Evolutionary conservation across 768 basidiomycete species (phyloP), one percentile per base, ranked within the genome.

Genomic region (Panaeolus papilionaceus): DNA sequence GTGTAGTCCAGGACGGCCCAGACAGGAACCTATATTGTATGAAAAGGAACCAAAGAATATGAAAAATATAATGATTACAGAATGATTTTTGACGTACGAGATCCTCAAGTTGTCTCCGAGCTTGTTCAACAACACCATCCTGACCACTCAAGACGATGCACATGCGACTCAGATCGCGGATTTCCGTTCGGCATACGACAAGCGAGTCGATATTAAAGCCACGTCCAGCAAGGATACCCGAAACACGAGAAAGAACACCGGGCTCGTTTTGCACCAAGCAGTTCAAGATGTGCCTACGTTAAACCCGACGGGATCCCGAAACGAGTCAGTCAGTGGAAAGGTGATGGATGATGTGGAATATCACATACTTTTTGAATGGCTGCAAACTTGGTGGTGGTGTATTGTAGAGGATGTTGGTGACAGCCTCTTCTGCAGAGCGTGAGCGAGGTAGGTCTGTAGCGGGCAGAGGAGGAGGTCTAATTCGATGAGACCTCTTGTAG

Each of bases 1-100:
- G 97, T 98, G 78, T 99, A 99, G 80, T 99, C 96, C 68, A 99
- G 85, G 38, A 99, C 98, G 37, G 97, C 98, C 98, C 98, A 99
- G 4, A 99, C 98, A 62, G 97, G 98, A 33, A 99, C 96, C 97
- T 98, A 66, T 45, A 61, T 26, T 39, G 44, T 37, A 40, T 11
- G 49, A 42, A 23, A 26, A 26, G 26, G 4, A 14, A 33, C 33
- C 33, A 33, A 58, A 63, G 40, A 63, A 66, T n/a, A 40, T 37
- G 42, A 58, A 62, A 33, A 23, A 16, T 47, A 3, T 58, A 1
- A 4, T 1, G 4, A 7, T 38, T 61, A 40, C 6, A 38, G 26
- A 28, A n/a, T 44, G 63, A 14, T 26, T 51, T 58, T 10, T 2
- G 20, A 86, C 94, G 69, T 75, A 98, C 97, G 71, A 99, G 86